phyloP scores from a whole-genome alignment of 2,329 filamentous ascomycete species.

The Pyrenochaeta sp. region DNA sequence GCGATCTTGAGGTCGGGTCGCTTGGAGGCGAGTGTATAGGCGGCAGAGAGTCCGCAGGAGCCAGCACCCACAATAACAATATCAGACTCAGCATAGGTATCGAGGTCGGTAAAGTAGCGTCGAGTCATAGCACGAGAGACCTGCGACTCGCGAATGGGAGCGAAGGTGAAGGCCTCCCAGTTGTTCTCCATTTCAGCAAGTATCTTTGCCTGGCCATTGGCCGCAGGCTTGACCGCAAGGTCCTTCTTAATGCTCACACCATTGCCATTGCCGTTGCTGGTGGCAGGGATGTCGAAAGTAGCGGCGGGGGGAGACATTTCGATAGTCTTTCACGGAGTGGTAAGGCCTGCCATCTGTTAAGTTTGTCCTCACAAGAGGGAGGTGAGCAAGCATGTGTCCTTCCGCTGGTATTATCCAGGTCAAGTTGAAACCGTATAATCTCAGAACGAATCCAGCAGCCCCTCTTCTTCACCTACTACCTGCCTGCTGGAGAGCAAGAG shows the following conservation, averaged over 20 bases:
- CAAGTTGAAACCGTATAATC: conserved; percentile 96
- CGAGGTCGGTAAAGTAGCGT: conserved; percentile 90
- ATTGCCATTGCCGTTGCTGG: conserved; percentile 39
- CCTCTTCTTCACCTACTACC: conserved; percentile 5
- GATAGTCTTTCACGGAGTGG: conserved; percentile 37
- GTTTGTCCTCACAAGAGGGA: conserved; percentile 35
- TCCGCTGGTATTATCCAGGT: conserved; percentile 99
- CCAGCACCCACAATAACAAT: conserved; percentile 93
- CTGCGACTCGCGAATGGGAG: conserved; percentile 88
- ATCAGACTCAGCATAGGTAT: conserved; percentile 90
- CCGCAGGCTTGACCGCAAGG: conserved; percentile 59
- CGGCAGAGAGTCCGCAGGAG: conserved; percentile 84
- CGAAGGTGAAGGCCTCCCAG: conserved; percentile 84
- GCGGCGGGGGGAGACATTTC: conserved; percentile 82
- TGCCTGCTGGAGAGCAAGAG: background rate
- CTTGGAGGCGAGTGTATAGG: conserved; percentile 82
- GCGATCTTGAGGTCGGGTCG: conserved; percentile 92
- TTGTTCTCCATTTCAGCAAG: conserved; percentile 74
- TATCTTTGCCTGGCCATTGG: conserved; percentile 59
- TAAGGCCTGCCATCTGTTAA: conserved; percentile 45
- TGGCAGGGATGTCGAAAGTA: conserved; percentile 58
- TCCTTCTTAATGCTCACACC: conserved; percentile 45
- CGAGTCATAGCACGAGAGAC: conserved; percentile 93
- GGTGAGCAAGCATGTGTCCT: conserved; percentile 85
- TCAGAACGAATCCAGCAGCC: conserved; percentile 65